A percentile compares a stretch with the other conserved stretches of the same genome.
These are phyloP conservation scores for Talaromyces sp. DNA, from an alignment of 2,329 filamentous ascomycete species.

Conservation along the genomic window DNA sequence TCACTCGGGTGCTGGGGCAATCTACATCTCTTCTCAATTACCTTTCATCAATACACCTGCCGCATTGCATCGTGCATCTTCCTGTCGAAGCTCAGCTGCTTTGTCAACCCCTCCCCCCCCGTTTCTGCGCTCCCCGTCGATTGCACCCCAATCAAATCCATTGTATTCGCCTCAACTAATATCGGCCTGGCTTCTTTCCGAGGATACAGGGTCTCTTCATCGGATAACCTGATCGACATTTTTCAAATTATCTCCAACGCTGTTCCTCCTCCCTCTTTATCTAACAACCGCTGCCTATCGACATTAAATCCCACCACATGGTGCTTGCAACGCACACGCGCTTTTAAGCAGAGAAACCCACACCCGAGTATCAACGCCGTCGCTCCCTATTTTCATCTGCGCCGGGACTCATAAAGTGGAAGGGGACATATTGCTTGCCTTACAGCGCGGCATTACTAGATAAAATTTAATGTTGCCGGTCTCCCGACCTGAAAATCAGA, in stretches of 20 bases:
- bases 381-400: constrained; percentile 11
- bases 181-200: background rate
- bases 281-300: background rate
- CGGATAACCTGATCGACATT: background rate
- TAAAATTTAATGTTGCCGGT: constrained; percentile 77
- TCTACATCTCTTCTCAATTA: background rate
- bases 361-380: constrained; percentile 10
- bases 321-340: constrained; percentile 22
- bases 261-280: background rate
- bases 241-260: background rate
- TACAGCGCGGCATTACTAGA: constrained; percentile 57
- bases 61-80: background rate
- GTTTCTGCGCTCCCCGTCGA: constrained; percentile 5
- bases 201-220: background rate
- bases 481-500: constrained; percentile 77
- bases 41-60: too few species aligned
- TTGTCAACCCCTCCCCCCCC: constrained; percentile 23
- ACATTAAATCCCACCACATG: constrained; percentile 23
- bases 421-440: constrained; percentile 18
- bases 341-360: constrained; percentile 23
- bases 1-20: background rate
- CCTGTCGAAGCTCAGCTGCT: constrained; percentile 9
- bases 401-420: constrained; percentile 14
- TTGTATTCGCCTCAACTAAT: constrained; percentile 12
- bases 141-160: constrained; percentile 7